Conservation (phyloP, 176 grass and related monocot genomes). For the Aegilops bicornis region DNA sequence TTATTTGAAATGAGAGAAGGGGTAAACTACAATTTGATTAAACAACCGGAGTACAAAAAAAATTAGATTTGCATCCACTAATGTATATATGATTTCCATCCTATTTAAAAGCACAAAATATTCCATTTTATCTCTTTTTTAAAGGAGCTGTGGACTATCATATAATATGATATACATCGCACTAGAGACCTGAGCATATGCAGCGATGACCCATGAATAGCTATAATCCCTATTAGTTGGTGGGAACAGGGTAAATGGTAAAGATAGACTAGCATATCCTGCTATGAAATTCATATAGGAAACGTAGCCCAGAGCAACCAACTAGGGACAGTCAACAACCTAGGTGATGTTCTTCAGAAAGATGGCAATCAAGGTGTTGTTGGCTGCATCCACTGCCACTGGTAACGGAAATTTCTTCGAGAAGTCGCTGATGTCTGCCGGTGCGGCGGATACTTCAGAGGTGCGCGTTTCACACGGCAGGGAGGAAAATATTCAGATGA, state of each 20-base stretch:
- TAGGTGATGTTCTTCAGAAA: not conserved
- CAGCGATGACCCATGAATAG: not conserved
- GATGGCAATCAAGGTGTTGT: not conserved
- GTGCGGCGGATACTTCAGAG: not conserved
- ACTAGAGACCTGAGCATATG: not conserved
- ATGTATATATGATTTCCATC: not conserved
- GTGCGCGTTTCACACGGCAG: constrained; percentile 5
- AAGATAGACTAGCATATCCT: not conserved
- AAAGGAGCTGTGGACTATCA: not conserved
- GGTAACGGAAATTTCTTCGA: not conserved
- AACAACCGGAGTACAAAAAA: not conserved
- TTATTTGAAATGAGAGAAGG: not conserved
- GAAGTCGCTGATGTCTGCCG: not conserved
- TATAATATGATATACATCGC: not conserved
- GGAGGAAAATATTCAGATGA: not conserved
- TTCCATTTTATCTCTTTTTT: not conserved
- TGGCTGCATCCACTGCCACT: not conserved
- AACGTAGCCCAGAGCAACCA: not conserved
- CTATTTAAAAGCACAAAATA: not conserved
- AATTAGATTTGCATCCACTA: not conserved
- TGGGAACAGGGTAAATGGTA: constrained; percentile 22
- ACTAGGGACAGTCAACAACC: not conserved
- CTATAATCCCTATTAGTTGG: not conserved
- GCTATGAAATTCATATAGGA: not conserved
- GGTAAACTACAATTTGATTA: not conserved